Conservation (phyloP, 2,329 filamentous ascomycete species). For the Xylaria sp. region DNA sequence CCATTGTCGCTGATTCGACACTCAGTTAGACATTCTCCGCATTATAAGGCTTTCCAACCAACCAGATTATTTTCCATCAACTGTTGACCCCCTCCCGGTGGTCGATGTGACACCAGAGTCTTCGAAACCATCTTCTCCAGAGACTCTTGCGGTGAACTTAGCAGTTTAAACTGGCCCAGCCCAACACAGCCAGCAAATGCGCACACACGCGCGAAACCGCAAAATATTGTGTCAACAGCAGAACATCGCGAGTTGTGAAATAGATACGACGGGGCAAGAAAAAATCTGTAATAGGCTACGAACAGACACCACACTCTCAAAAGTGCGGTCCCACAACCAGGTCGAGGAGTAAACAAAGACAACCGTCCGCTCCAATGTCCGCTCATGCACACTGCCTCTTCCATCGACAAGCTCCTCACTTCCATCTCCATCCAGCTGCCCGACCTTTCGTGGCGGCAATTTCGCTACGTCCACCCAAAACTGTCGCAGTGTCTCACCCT, state of each 20-base stretch:
- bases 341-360: constrained; percentile 19
- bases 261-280: background rate
- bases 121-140: constrained; percentile 38
- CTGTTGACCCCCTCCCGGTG: constrained; percentile 36
- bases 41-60: constrained; percentile 38
- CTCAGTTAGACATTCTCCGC: constrained; percentile 35
- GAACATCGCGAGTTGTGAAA: constrained; percentile 15
- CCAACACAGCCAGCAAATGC: constrained; percentile 11
- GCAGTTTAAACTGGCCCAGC: constrained; percentile 31
- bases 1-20: constrained; percentile 39
- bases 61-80: constrained; percentile 33
- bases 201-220: background rate
- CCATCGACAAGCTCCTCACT: constrained; percentile 23
- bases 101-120: constrained; percentile 38
- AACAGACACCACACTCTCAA: background rate
- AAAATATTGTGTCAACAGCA: constrained; percentile 5
- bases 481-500: constrained; percentile 31
- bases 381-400: constrained; percentile 38
- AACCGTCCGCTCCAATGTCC: constrained; percentile 29
- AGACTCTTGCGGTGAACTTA: constrained; percentile 48
- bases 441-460: constrained; percentile 34
- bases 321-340: constrained; percentile 26
- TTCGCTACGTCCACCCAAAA: constrained; percentile 30
- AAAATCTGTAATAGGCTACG: background rate
- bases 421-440: constrained; percentile 21